A percentile compares a stretch with the other conserved stretches of the same genome.
Evolutionary conservation across 2,329 filamentous ascomycete species (phyloP).

Genomic region (Lasiodiplodia hormozganensis): DNA sequence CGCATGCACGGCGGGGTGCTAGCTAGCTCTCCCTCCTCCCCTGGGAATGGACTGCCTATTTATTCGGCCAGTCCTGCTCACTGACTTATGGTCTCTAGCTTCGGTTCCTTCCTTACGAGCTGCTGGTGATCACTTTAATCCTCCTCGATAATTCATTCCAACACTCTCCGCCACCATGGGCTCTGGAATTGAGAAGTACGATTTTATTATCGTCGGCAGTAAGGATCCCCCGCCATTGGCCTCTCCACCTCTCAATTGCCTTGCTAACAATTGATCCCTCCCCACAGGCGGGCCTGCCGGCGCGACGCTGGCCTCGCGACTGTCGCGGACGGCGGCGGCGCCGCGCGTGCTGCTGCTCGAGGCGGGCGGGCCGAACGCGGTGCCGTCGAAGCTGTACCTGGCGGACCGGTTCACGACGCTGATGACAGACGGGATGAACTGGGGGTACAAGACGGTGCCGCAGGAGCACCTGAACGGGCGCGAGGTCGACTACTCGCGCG

Average conservation of each 20-base stretch:
- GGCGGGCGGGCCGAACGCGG: slow-evolving; percentile 59
- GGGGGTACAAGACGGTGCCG: slow-evolving; percentile 54
- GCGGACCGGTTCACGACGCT: slow-evolving; percentile 62
- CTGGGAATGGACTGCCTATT: neutral
- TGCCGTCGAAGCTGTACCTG: slow-evolving; percentile 46
- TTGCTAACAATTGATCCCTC: neutral
- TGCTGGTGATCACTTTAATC: neutral
- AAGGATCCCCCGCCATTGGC: slow-evolving; percentile 26
- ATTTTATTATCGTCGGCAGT: slow-evolving; percentile 54
- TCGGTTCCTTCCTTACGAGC: neutral
- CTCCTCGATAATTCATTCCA: neutral
- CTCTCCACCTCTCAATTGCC: neutral
- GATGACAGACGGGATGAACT: slow-evolving; percentile 59
- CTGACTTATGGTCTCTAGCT: neutral
- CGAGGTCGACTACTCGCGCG: slow-evolving; percentile 51
- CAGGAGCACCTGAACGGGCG: slow-evolving; percentile 48
- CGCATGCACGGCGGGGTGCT: neutral
- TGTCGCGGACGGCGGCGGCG: slow-evolving; percentile 55
- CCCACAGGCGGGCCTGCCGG: slow-evolving; percentile 65
- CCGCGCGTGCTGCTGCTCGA: slow-evolving; percentile 67
- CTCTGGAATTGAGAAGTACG: slow-evolving; percentile 32
- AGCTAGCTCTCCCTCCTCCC: neutral
- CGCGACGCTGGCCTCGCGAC: slow-evolving; percentile 60
- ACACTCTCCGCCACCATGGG: slow-evolving; percentile 1
- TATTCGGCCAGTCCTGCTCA: neutral